These are phyloP conservation scores for Bryum argenteum DNA, from an alignment of 225 moss, liverwort and hornwort genomes.

Conservation along the genomic window DNA sequence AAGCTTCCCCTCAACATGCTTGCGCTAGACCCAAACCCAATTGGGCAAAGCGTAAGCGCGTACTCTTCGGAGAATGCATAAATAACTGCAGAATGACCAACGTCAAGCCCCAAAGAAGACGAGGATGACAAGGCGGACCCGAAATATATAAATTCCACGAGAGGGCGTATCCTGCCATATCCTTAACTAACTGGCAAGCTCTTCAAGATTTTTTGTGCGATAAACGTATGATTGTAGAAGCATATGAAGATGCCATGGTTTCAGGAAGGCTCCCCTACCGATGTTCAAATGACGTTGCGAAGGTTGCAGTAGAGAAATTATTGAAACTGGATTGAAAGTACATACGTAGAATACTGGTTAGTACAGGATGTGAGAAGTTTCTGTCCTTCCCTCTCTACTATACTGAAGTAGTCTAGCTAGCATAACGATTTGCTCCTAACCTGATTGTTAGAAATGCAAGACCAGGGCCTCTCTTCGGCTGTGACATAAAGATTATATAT, in stretches of 20 bases:
- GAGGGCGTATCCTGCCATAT: constrained; percentile 13
- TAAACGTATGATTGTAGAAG: constrained; percentile 12
- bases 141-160: background rate
- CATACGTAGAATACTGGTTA: background rate
- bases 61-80: background rate
- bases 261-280: constrained; percentile 22
- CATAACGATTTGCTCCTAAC: background rate
- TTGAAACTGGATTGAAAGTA: background rate
- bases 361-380: constrained; percentile 14
- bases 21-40: constrained; percentile 31
- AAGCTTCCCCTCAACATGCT: constrained; percentile 32
- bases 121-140: constrained; percentile 26
- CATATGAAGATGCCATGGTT: constrained; percentile 30
- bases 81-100: background rate
- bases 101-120: constrained; percentile 17
- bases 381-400: background rate
- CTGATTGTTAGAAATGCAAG: background rate
- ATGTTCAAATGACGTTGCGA: constrained; percentile 33
- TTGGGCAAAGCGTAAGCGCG: constrained; percentile 30
- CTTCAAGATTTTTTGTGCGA: background rate
- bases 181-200: constrained; percentile 17
- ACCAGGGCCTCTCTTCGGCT: background rate
- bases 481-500: constrained; percentile 3
- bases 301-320: background rate
- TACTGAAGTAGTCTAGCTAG: background rate